These are phyloP conservation scores for Dillenia suffruticosa DNA, from an alignment of 164 flowering plant genomes.

Conservation along the genomic window DNA sequence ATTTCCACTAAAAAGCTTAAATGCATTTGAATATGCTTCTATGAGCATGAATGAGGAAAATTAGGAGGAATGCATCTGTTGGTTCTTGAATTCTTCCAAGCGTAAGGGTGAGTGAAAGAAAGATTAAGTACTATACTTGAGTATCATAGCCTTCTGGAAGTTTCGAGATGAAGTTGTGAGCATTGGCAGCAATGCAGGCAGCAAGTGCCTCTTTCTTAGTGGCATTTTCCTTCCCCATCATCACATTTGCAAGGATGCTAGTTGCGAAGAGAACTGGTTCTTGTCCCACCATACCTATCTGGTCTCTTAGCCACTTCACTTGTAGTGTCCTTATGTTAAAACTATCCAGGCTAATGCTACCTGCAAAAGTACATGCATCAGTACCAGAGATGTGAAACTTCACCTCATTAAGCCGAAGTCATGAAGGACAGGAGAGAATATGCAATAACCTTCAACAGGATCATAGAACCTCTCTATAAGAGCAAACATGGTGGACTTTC, in stretches of 20 bases:
- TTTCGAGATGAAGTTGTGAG: constrained; percentile 53
- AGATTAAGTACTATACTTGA: constrained; percentile 31
- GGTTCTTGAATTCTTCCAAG: too few relatives aligned
- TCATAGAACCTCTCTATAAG: constrained; percentile 79
- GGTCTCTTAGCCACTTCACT: constrained; percentile 66
- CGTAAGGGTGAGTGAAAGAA: neutral
- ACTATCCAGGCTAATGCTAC: constrained; percentile 54
- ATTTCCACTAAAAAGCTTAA: neutral
- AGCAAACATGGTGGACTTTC: constrained; percentile 77
- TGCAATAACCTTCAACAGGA: constrained; percentile 45
- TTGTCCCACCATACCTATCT: constrained; percentile 78
- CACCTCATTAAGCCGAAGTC: neutral
- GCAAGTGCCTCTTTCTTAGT: constrained; percentile 57
- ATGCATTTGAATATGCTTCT: neutral
- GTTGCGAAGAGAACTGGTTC: constrained; percentile 72
- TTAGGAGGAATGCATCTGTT: too few relatives aligned
- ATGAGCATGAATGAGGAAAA: too few relatives aligned
- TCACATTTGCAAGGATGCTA: constrained; percentile 58
- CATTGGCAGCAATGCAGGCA: constrained; percentile 67
- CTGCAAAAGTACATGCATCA: constrained; percentile 17
- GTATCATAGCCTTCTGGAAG: constrained; percentile 74
- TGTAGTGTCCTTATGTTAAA: constrained; percentile 60
- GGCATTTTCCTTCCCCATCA: constrained; percentile 74
- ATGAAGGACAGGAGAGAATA: neutral
- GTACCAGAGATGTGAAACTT: too few relatives aligned